A percentile compares a stretch with the other conserved stretches of the same genome.
Conservation (phyloP, 164 flowering plant species). For the Hamamelis virginiana region DNA sequence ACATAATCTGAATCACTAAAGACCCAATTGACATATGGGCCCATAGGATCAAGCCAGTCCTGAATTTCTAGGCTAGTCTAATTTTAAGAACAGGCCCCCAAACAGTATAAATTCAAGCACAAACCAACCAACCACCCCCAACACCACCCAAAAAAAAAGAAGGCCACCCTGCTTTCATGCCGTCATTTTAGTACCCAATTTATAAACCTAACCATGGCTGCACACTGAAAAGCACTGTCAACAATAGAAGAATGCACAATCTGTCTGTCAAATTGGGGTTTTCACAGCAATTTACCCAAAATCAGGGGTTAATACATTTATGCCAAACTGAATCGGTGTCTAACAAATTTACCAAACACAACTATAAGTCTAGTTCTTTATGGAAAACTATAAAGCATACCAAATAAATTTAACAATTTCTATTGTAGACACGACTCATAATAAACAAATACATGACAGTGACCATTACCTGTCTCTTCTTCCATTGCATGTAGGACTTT, state of each 20-base stretch:
- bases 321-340: background rate
- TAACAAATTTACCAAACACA: background rate
- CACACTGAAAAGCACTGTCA: background rate
- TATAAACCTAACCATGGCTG: background rate
- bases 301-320: background rate
- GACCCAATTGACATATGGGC: background rate
- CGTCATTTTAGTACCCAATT: background rate
- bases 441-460: constrained; percentile 3
- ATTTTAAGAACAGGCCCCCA: background rate
- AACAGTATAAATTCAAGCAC: background rate
- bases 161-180: background rate
- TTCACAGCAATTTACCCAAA: background rate
- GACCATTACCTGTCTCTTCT: constrained; percentile 59
- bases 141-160: background rate
- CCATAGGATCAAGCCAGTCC: too few species aligned
- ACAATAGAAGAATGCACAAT: background rate
- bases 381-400: background rate
- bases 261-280: background rate
- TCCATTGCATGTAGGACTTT: constrained; percentile 73
- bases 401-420: background rate
- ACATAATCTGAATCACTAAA: too few species aligned
- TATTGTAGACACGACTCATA: background rate
- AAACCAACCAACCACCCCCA: background rate
- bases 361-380: background rate
- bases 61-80: background rate